Conservation (phyloP, 768 basidiomycete genomes). For the Trametes meyenii region DNA sequence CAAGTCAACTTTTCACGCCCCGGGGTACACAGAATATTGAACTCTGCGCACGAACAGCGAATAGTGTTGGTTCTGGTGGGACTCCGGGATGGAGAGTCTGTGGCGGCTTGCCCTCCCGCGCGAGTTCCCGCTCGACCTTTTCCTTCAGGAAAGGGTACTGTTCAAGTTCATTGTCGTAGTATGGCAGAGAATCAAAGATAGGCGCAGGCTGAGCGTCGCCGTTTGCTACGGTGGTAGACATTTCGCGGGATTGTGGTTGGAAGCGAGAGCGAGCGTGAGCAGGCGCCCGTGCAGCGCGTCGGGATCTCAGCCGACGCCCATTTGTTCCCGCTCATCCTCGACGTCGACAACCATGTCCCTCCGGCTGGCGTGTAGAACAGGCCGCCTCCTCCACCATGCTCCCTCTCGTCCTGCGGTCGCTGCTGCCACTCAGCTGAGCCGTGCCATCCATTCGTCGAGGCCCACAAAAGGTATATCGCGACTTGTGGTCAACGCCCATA, state of each 20-base stretch:
- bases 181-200: slow-evolving; percentile 86
- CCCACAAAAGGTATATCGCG: slow-evolving; percentile 47
- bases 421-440: slow-evolving; percentile 33
- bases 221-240: slow-evolving; percentile 19
- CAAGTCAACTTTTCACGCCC: slow-evolving; percentile 10
- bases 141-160: slow-evolving; percentile 68
- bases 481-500: neutral
- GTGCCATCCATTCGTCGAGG: slow-evolving; percentile 45
- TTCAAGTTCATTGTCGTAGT: slow-evolving; percentile 93
- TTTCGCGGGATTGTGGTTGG: slow-evolving; percentile 14
- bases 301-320: slow-evolving; percentile 8
- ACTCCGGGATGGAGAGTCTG: slow-evolving; percentile 68
- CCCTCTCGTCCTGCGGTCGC: slow-evolving; percentile 38
- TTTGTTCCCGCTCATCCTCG: slow-evolving; percentile 18
- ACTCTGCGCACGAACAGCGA: slow-evolving; percentile 57
- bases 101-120: slow-evolving; percentile 63
- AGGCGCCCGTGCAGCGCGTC: slow-evolving; percentile 20
- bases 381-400: slow-evolving; percentile 45
- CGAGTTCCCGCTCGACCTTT: slow-evolving; percentile 78
- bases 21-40: neutral
- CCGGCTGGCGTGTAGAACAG: slow-evolving; percentile 47
- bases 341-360: slow-evolving; percentile 45
- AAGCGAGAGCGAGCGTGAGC: slow-evolving; percentile 9
- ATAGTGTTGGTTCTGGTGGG: slow-evolving; percentile 65
- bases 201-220: slow-evolving; percentile 29